Conservation (phyloP, 805 yeast genomes). For the Candida loeiensis region DNA sequence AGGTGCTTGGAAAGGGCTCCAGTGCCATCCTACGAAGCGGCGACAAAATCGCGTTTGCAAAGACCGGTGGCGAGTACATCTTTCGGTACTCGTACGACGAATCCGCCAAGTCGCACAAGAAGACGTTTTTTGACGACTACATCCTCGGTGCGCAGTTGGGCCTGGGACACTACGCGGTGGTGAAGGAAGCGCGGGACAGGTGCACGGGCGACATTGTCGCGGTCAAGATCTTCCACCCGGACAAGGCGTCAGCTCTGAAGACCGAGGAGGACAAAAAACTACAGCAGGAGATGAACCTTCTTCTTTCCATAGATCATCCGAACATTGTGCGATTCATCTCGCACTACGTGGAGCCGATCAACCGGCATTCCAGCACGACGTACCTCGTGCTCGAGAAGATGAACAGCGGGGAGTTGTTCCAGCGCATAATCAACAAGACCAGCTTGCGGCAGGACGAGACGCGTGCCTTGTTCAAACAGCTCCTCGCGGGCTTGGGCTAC, state of each 20-base stretch:
- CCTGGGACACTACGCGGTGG: conserved; percentile 79
- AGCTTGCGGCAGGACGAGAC: conserved; percentile 61
- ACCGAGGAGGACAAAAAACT: conserved; percentile 30
- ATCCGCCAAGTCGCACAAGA: conserved; percentile 16
- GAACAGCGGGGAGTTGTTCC: conserved; percentile 72
- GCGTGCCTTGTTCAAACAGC: conserved; percentile 50
- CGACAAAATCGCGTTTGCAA: conserved; percentile 58
- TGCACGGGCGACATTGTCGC: conserved; percentile 61
- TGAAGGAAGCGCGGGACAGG: conserved; percentile 62
- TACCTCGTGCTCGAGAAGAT: conserved; percentile 70
- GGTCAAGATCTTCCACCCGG: conserved; percentile 68
- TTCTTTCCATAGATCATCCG: conserved; percentile 63
- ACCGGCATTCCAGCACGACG: conserved; percentile 50
- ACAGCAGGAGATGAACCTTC: conserved; percentile 63
- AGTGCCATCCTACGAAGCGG: conserved; percentile 56
- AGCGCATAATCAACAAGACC: conserved; percentile 64
- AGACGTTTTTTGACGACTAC: conserved; percentile 55
- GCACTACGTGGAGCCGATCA: conserved; percentile 50
- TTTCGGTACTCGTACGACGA: conserved; percentile 42
- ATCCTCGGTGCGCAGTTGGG: conserved; percentile 61
- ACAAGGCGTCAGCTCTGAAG: conserved; percentile 28
- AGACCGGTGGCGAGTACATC: conserved; percentile 45
- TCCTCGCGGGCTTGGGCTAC: conserved; percentile 37
- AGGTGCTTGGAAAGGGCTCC: conserved; percentile 46
- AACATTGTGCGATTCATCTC: conserved; percentile 66